Evolutionary conservation across 73 alveolate genomes (phyloP).

Genomic region (Uronychia setigera): DNA sequence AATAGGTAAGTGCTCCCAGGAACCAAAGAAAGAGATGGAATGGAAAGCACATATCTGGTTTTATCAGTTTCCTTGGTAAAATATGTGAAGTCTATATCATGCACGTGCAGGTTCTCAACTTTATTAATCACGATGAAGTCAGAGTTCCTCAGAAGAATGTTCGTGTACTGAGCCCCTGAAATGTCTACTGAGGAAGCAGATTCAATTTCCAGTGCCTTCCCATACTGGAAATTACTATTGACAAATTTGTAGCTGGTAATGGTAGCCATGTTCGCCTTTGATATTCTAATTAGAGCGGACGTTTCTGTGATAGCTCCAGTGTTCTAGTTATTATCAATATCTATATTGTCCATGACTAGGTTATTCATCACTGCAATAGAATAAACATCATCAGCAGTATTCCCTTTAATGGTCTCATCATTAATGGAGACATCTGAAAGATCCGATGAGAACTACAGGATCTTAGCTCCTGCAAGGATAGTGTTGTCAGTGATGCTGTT

Average conservation of each 20-base stretch:
- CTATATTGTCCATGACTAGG: constrained; percentile 2
- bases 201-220: constrained; percentile 49
- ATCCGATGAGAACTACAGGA: constrained; percentile 27
- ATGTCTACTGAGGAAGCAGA: constrained; percentile 13
- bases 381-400: constrained; percentile 33
- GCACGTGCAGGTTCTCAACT: constrained; percentile 7
- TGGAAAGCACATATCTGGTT: constrained; percentile 24
- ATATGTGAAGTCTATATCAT: background rate
- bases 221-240: constrained; percentile 29
- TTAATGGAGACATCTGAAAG: constrained; percentile 12
- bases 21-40: constrained; percentile 17
- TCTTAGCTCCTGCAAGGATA: background rate
- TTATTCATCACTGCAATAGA: constrained; percentile 40
- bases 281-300: constrained; percentile 34
- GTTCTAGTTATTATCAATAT: constrained; percentile 7
- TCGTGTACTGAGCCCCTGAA: constrained; percentile 1
- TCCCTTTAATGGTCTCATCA: constrained; percentile 24
- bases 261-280: constrained; percentile 11
- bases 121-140: constrained; percentile 36
- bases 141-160: constrained; percentile 8
- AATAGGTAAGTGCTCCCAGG: constrained; percentile 5
- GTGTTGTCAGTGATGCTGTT: background rate
- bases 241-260: constrained; percentile 9
- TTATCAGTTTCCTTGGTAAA: constrained; percentile 28
- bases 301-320: constrained; percentile 54